Base-by-base conservation (phyloP, 1,284 basidiomycete genomes). In the Phellinidium pouzarii region DNA sequence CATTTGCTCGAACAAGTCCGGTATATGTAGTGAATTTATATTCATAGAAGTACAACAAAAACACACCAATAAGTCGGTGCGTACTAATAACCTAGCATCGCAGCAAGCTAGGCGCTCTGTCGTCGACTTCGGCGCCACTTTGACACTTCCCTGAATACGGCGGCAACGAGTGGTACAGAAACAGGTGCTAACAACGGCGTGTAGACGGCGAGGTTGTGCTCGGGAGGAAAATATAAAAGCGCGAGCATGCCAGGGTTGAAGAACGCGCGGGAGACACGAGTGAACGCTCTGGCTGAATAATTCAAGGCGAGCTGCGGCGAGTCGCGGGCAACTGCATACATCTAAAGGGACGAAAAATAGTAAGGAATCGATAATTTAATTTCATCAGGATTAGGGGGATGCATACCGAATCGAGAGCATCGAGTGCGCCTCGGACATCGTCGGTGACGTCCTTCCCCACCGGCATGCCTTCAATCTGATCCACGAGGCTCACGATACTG, bases 201-300 rank as follows among this genome's bases (percentile, higher is more conserved):
- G 66, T 96, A 96, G 3, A 97, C 90, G 1, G 93, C 93, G 65
- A 93, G 92, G 65, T 90, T 95, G 72, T 96, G 94, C 64, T 96
- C 93, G 23, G 91, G 85, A 22, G 94, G 94, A 69, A 99, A 99
- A 68, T 99, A 99, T 22, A 99, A 75, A 62, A 97, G 69, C 4
- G 90, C 94, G 60, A 99, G 73, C 94, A 99, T 98, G 31, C 84
- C 87, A 0, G 94, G 96, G 66, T 94, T 91, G 72, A 96, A 99
- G 74, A 98, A 99, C 0, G 96, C 96, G 38, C 84, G 77, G 12
- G 91, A 94, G 2, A 94, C 82, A 34, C 88, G 74, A 0, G 72
- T 76, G 29, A 86, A 70, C 0, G 94, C 91, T 55, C 76, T 68
- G 5, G 80, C 75, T 1, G 90, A 87, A 59, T 81, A 73, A 40